Evolutionary conservation across 2,329 filamentous ascomycete genomes (phyloP), one percentile per base, ranked within the genome.

Genomic region (Claviceps cyperi): DNA sequence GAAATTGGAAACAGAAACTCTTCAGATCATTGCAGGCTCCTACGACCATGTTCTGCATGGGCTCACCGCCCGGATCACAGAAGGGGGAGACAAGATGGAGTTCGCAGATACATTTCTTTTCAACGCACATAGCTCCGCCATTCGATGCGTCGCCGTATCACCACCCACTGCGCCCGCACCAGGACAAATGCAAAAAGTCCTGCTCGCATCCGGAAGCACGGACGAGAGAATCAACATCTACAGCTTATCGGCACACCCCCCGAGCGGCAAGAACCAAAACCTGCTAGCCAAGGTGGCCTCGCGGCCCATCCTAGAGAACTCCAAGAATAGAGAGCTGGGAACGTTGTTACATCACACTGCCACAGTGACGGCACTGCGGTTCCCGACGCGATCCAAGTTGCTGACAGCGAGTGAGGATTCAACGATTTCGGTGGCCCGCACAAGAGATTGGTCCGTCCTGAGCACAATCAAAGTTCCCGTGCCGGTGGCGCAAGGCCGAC

Each of bases 171-270:
- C 75, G 17, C 71, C 75, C 1, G 62, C 71, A 51, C 74, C 71
- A 13, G 78, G 74, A 55, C 82, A 84, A 65, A 69, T 71, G n/a
- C 84, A 87, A 62, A 95, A 92, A 64, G 77, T 95, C 47, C 83
- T 92, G 57, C 79, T 98, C 46, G 92, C 92, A 13, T 94, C 86
- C 9, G 92, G 92, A 57, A 84, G 86, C 65, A 94, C 87, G 22
- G 92, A 98, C 67, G 89, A 96, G 69, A 81, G 88, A 54, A 86
- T 98, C 70, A 96, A 98, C 63, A 76, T 98, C 50, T 98, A 95
- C 74, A 88, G 83, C 53, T 73, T 98, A 50, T 94, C 90, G 13
- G 81, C 76, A 24, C 79, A 81, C 57, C 79, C 79, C 49, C 80
- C 76, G 52, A 75, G 65, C 58, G 69, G 68, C 56, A 80, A 70